Evolutionary conservation across 768 basidiomycete species (phyloP), one percentile per base, ranked within the genome.

Genomic region (Tulasnella sp.): DNA sequence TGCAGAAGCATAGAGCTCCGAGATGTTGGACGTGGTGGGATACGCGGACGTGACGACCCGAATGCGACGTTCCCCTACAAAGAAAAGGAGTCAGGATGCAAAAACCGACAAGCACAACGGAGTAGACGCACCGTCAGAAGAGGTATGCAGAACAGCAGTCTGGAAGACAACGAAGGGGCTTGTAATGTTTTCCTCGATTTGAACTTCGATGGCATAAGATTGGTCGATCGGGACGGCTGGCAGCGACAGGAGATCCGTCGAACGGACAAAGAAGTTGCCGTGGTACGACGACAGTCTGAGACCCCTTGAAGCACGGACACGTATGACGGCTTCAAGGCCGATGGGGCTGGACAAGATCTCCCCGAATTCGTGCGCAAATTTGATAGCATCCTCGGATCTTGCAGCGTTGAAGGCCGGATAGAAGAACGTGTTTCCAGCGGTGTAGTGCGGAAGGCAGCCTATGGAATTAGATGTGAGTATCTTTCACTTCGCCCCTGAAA

Each of bases 321-420:
- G 93, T 87, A 97, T 98, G 74, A 99, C 94, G 29, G 94, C 96
- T 83, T 99, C 97, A 79, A 99, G 85, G 87, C 95, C 96, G 80
- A 99, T 93, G 5, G 96, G 94, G 87, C 91, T 93, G 12, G 96
- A 93, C 75, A 99, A 82, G 4, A 97, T 93, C 80, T 93, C 90
- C 29, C 96, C 95, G 80, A 99, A 96, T 82, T 99, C 97, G 79
- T 97, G 96, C 0, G 97, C 96, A 81, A 99, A 99, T 84, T 99
- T 99, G 84, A 97, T 87, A 3, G 97, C 97, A 81, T 99, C 97
- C 82, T 99, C 97, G 3, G 94, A 88, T 58, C 95, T 89, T 1
- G 89, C 89, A 14, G 97, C 97, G 81, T 96, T 99, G 87, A 99
- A 99, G 3, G 95, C 95, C 52, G 97, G 97, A 83, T 99, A 99